Percentiles rank a stretch among this genome's conserved stretches.
phyloP scores from a whole-genome alignment of 1,139 yeast genomes.

The Pichia sp. region DNA sequence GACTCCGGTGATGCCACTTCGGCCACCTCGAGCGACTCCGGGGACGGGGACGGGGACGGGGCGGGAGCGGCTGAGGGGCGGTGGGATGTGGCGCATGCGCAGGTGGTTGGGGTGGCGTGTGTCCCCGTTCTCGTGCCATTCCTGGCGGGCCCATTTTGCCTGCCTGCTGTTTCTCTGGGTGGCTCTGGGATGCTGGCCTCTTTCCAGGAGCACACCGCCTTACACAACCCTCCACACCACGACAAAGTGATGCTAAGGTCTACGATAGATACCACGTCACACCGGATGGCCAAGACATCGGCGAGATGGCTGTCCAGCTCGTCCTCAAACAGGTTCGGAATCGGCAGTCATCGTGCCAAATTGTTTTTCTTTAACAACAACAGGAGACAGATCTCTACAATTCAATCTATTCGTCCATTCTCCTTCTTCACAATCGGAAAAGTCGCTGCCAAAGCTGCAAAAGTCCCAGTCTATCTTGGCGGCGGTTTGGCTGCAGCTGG shows the following conservation, averaged over 20 bases:
- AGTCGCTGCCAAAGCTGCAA: constrained; percentile 54
- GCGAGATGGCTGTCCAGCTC: background rate
- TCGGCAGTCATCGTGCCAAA: constrained; percentile 11
- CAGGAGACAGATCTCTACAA: constrained; percentile 6
- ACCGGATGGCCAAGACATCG: background rate
- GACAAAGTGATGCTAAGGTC: background rate
- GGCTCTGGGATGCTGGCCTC: no score
- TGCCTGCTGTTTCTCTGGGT: no score
- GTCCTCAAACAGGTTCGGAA: background rate
- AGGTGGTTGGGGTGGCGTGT: constrained; percentile 4
- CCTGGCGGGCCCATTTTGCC: no score
- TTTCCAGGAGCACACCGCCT: no score
- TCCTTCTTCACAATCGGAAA: constrained; percentile 46
- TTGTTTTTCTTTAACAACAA: constrained; percentile 2
- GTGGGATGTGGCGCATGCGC: background rate
- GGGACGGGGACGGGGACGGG: background rate
- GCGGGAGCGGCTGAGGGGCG: background rate
- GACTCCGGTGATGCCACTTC: no score
- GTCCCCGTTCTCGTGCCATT: no score
- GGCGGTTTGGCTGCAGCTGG: constrained; percentile 96
- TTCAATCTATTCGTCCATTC: constrained; percentile 24
- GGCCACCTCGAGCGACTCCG: no score
- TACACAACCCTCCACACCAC: no score
- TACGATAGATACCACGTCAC: background rate
- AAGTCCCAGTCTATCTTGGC: constrained; percentile 78